These are phyloP conservation scores for Linderniella brevidens DNA, from an alignment of 257 asterid species.

Conservation along the genomic window DNA sequence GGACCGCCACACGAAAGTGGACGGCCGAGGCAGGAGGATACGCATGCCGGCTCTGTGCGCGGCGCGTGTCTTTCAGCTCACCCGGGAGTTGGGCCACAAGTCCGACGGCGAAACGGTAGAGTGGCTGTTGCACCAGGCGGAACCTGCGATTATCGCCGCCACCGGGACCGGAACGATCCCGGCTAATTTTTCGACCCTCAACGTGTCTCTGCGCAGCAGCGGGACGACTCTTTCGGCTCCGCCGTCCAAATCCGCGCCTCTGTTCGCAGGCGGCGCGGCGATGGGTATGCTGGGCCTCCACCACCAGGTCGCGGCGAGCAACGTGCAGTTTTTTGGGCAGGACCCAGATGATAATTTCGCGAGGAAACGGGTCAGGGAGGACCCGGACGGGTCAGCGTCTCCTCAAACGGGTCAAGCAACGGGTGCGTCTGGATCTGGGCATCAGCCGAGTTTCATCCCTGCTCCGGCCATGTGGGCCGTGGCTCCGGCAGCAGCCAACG, in stretches of 20 bases:
- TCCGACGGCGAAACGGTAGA: slow-evolving; percentile 67
- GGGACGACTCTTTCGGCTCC: slow-evolving; percentile 91
- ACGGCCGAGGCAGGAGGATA: slow-evolving; percentile 60
- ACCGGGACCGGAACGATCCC: slow-evolving; percentile 79
- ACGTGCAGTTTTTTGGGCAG: slow-evolving; percentile 23
- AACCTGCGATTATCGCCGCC: slow-evolving; percentile 59
- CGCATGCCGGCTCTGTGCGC: slow-evolving; percentile 78
- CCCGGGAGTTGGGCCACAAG: slow-evolving; percentile 51
- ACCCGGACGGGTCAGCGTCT: slow-evolving; percentile 33
- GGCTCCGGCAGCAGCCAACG: slow-evolving; percentile 58
- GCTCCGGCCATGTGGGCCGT: slow-evolving; percentile 94
- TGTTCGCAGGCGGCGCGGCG: slow-evolving; percentile 56
- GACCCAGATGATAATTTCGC: slow-evolving; percentile 56
- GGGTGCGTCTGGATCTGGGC: slow-evolving; percentile 48
- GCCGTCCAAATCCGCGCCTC: slow-evolving; percentile 63
- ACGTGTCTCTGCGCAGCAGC: slow-evolving; percentile 66
- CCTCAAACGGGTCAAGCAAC: slow-evolving; percentile 36
- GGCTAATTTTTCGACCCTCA: slow-evolving; percentile 75
- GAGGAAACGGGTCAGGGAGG: slow-evolving; percentile 59
- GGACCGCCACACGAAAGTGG: slow-evolving; percentile 73
- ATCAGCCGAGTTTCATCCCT: slow-evolving; percentile 36
- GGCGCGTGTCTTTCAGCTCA: slow-evolving; percentile 58
- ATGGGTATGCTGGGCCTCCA: slow-evolving; percentile 72
- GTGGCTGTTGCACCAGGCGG: slow-evolving; percentile 76
- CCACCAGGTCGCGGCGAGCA: slow-evolving; percentile 35